Base-by-base conservation (phyloP, 202 grass and related monocot genomes). In the Carex sylvatica region DNA sequence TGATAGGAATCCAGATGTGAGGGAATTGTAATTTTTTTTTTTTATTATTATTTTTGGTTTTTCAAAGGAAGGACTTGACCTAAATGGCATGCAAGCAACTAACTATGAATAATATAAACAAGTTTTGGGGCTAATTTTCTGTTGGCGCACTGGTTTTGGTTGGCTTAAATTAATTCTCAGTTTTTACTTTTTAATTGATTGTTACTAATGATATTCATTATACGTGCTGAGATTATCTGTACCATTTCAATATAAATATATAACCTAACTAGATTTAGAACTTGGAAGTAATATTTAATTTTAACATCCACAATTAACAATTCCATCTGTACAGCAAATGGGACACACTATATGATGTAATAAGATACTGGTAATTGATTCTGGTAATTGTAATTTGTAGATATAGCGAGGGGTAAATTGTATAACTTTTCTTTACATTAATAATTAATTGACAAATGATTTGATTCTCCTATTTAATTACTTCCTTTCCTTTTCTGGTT, bases 21-120 rank as follows among this genome's bases (percentile, higher is more conserved):
- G 14, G 28, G 31, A 80, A 47, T 62, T 80, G 78, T 80, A 80
- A 80, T 23, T 40, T 33, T 56, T 82, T 31, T 5, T 4, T 46
- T 53, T 82, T 36, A 11, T 15, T 24, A 2, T 40, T 80, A 33
- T 19, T 40, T 80, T 68, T 66, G 11, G 11, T 65, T 65, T 33
- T 69, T 68, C 49, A n/a, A 82, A 69, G 28, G 31, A 46, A 64
- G 28, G 52, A 77, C 5, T 82, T 69, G 61, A 82, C 38, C 2
- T 22, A 11, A 47, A 11, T 4, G 6, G 16, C 19, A 35, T 22
- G 22, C 20, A 35, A 82, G 12, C 63, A 56, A 70, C 62, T 19
- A 82, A 82, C 15, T 69, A 54, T 33, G 13, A 82, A 69, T 59
- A 59, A 77, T 38, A 67, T 55, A 42, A 58, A 65, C 24, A 44